Conservation (phyloP, 1,139 yeast species). For the Kluyveromyces sp. region DNA sequence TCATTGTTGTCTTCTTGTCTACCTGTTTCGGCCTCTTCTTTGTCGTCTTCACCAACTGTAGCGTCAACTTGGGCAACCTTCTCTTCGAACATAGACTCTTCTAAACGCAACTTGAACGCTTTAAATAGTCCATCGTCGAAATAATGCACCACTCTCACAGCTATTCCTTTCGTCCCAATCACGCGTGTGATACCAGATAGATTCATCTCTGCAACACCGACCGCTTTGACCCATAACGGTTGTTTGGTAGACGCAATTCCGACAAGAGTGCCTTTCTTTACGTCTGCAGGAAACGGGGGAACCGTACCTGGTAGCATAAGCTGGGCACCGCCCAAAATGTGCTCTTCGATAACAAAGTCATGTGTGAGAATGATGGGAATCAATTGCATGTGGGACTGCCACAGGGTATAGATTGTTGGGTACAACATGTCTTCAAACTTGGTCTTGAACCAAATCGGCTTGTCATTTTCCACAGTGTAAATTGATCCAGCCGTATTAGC, state of each 20-base stretch:
- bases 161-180: slow-evolving; percentile 56
- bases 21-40: slow-evolving; percentile 1
- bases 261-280: slow-evolving; percentile 51
- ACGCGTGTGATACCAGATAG: slow-evolving; percentile 40
- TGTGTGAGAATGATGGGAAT: slow-evolving; percentile 68
- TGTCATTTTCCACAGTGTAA: slow-evolving; percentile 54
- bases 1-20: slow-evolving; percentile 8
- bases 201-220: slow-evolving; percentile 60
- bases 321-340: slow-evolving; percentile 68
- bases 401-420: slow-evolving; percentile 69
- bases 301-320: slow-evolving; percentile 87
- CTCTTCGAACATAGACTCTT: slow-evolving; percentile 34
- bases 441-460: slow-evolving; percentile 67
- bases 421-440: slow-evolving; percentile 45
- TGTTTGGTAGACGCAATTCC: slow-evolving; percentile 58
- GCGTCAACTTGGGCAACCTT: slow-evolving; percentile 2
- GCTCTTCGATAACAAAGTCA: slow-evolving; percentile 54
- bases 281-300: slow-evolving; percentile 56
- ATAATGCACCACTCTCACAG: slow-evolving; percentile 53
- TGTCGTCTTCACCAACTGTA: slow-evolving; percentile 10
- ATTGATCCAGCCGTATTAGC: slow-evolving; percentile 53
- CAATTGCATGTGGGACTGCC: slow-evolving; percentile 55
- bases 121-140: slow-evolving; percentile 47
- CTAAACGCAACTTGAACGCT: slow-evolving; percentile 39
- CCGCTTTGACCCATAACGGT: slow-evolving; percentile 65